Percentiles rank a stretch among this genome's conserved stretches.
phyloP scores from a whole-genome alignment of 805 yeast genomes.

The Metschnikowia noctiluminum region DNA sequence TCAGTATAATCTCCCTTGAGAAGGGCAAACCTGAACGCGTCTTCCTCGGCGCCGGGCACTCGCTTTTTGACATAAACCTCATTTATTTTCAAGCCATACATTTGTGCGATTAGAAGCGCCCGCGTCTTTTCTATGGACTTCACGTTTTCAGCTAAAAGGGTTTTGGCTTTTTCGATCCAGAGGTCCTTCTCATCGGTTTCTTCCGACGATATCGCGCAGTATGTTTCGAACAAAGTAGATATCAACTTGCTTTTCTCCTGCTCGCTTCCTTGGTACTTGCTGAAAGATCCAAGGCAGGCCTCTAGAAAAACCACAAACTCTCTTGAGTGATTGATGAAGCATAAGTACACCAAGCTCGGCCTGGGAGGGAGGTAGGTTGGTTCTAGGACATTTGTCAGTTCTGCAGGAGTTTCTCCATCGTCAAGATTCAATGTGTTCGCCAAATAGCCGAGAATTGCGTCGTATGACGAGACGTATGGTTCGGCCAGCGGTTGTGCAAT shows the following conservation, averaged over 20 bases:
- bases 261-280: slow-evolving; percentile 64
- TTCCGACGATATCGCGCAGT: slow-evolving; percentile 52
- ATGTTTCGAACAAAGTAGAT: slow-evolving; percentile 79
- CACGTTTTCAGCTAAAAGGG: slow-evolving; percentile 46
- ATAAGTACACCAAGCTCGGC: slow-evolving; percentile 81
- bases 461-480: slow-evolving; percentile 14
- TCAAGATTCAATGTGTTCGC: slow-evolving; percentile 7
- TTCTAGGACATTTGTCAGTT: slow-evolving; percentile 3
- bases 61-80: slow-evolving; percentile 40
- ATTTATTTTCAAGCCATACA: slow-evolving; percentile 46
- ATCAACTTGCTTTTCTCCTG: slow-evolving; percentile 72
- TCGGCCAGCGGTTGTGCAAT: slow-evolving; percentile 5
- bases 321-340: slow-evolving; percentile 80
- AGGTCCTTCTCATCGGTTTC: slow-evolving; percentile 29
- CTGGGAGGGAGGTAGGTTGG: slow-evolving; percentile 89
- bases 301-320: slow-evolving; percentile 91
- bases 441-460: slow-evolving; percentile 17
- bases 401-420: not conserved
- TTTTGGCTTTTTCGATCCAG: slow-evolving; percentile 68
- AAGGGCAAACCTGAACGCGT: slow-evolving; percentile 64
- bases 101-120: slow-evolving; percentile 53
- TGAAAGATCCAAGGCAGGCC: slow-evolving; percentile 81
- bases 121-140: slow-evolving; percentile 53
- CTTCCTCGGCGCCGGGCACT: slow-evolving; percentile 43
- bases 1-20: slow-evolving; percentile 53